Base-by-base conservation (phyloP, 2,329 filamentous ascomycete genomes). In the Aspergillus neoniger region DNA sequence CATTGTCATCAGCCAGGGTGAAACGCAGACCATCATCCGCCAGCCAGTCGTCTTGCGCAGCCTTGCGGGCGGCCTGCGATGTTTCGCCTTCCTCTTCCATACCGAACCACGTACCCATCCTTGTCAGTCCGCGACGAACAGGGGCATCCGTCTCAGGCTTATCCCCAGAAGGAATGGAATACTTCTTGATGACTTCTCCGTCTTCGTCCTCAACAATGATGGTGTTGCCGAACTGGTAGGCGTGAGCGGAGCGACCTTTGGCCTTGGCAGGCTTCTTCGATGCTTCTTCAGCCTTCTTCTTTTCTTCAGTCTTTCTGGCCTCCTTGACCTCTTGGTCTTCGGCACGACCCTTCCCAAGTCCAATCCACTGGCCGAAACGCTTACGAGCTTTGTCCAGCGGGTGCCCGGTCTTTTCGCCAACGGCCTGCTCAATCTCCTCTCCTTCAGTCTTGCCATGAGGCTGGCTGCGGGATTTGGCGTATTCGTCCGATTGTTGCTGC, bases 161-260 rank as follows among this genome's bases (percentile, higher is more conserved):
- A 7, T 67, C 60, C 60, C 71, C 63, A 55, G 76, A 75, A 7
- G 85, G 85, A 57, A 89, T 87, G 52, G 86, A 85, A 71, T 88
- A 88, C 69, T 87, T 88, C 78, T 88, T 88, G 74, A 89, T 81
- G 25, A 89, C 86, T 72, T 89, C 86, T 25, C 86, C 86, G 66
- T 88, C 85, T 69, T 88, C 86, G 65, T 89, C 86, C 70, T 89
- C 86, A 15, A 89, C 85, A 70, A 89, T 89, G 65, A 89, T 87
- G n/a, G 86, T 89, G 67, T 88, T 88, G 55, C 86, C 86, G 66
- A 88, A 88, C 63, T 88, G 86, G 68, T 88, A 89, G 1, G 86
- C 86, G 60, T 86, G 83, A 39, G 86, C 86, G 47, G 86, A 86
- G 28, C 85, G 86, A 59, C 76, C 70, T 30, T 79, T 77, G 53